Conservation (phyloP, 75 land plant genomes). For the Sequoiadendron giganteum region DNA sequence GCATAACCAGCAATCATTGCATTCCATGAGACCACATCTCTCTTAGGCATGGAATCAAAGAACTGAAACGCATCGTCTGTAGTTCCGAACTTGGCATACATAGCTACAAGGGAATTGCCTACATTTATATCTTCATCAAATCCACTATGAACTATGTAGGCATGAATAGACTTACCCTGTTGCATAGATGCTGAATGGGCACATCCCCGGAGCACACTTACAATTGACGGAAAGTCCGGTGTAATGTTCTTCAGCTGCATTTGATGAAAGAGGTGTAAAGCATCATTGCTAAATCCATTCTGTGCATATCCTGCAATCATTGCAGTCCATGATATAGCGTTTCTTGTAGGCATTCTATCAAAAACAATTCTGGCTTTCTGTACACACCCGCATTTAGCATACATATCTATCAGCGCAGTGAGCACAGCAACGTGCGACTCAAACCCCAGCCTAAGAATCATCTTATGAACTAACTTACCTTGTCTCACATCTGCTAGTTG, state of each 20-base stretch:
- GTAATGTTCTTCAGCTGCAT: slow-evolving; percentile 19
- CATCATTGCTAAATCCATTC: slow-evolving; percentile 30
- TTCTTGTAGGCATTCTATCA: slow-evolving; percentile 9
- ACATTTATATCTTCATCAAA: slow-evolving; percentile 21
- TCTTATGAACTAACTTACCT: slow-evolving; percentile 14
- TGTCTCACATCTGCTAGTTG: slow-evolving; percentile 3
- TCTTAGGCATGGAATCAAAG: slow-evolving; percentile 18
- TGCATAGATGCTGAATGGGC: slow-evolving; percentile 11
- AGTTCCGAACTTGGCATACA: slow-evolving; percentile 34
- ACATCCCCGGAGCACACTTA: slow-evolving; percentile 29
- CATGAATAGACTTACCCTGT: slow-evolving; percentile 24
- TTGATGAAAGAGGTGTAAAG: slow-evolving; percentile 15
- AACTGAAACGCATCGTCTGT: slow-evolving; percentile 26
- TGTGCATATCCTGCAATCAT: slow-evolving; percentile 21
- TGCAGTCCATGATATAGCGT: slow-evolving; percentile 20
- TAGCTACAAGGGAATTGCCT: slow-evolving; percentile 30
- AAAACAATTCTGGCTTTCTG: slow-evolving; percentile 15
- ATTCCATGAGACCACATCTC: slow-evolving; percentile 29
- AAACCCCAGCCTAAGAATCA: slow-evolving; percentile 9
- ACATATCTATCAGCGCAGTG: slow-evolving; percentile 23
- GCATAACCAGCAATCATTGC: slow-evolving; percentile 37
- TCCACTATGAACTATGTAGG: slow-evolving; percentile 21
- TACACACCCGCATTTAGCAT: slow-evolving; percentile 23
- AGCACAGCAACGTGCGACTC: slow-evolving; percentile 7
- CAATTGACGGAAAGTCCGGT: slow-evolving; percentile 21